These are phyloP conservation scores for Chaetomiaceae sp. DNA, from an alignment of 2,329 filamentous ascomycete genomes.

Conservation along the genomic window DNA sequence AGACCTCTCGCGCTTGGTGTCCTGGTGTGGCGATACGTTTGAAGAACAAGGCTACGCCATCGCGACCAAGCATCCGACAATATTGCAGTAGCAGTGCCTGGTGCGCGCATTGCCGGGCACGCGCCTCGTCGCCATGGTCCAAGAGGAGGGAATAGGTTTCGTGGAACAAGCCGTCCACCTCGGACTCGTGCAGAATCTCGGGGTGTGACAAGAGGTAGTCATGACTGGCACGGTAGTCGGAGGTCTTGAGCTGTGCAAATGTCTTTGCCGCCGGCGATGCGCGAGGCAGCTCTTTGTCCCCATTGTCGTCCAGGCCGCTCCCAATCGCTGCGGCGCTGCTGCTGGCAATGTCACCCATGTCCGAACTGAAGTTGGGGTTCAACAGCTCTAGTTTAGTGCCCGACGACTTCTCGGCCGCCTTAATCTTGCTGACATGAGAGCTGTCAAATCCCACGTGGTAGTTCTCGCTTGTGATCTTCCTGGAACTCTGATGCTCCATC, in stretches of 20 bases:
- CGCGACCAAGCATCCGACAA: neutral
- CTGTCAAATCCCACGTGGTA: constrained; percentile 3
- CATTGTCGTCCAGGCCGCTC: neutral
- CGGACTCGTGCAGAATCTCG: neutral
- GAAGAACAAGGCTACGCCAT: neutral
- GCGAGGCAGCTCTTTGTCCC: neutral
- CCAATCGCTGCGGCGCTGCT: neutral
- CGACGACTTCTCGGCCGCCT: neutral
- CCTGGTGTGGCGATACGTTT: neutral
- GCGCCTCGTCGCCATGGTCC: neutral
- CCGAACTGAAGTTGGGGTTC: neutral
- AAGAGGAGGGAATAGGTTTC: neutral
- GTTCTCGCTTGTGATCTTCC: neutral
- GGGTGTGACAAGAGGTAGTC: neutral
- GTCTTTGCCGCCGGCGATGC: neutral
- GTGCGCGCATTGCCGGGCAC: neutral
- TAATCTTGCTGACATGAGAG: neutral
- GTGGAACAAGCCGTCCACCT: neutral
- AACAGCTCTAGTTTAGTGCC: neutral
- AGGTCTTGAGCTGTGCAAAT: neutral
- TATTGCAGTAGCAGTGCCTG: neutral
- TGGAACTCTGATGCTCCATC: neutral
- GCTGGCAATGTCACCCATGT: neutral
- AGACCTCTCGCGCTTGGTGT: neutral
- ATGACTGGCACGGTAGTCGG: constrained; percentile 1